These are phyloP conservation scores for Aspergillus hiratsukae DNA, from an alignment of 2,329 filamentous ascomycete species.

Conservation along the genomic window DNA sequence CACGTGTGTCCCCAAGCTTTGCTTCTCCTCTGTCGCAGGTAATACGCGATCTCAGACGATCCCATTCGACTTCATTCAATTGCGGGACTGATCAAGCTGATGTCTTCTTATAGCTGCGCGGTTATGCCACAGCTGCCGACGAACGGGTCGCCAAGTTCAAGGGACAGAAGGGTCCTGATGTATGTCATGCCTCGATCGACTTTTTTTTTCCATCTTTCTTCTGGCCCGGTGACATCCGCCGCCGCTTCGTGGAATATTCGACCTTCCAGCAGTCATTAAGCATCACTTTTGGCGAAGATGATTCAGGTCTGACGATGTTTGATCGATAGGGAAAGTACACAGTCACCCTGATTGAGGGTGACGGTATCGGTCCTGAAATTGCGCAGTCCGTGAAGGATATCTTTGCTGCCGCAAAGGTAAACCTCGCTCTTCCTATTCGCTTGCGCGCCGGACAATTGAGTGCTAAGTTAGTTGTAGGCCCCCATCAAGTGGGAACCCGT, in stretches of 20 bases:
- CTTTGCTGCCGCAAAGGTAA: slow-evolving; percentile 87
- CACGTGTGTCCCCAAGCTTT: slow-evolving; percentile 46
- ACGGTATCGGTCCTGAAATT: slow-evolving; percentile 98
- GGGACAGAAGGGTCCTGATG: slow-evolving; percentile 81
- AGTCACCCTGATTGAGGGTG: slow-evolving; percentile 96
- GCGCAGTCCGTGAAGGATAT: slow-evolving; percentile 98
- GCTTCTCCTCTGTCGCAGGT: slow-evolving; percentile 55
- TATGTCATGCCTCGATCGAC: slow-evolving; percentile 48
- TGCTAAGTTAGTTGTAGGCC: slow-evolving; percentile 52
- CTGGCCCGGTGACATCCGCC: slow-evolving; percentile 25
- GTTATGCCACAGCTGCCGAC: slow-evolving; percentile 50
- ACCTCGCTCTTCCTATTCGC: slow-evolving; percentile 1
- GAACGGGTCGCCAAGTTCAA: slow-evolving; percentile 88
- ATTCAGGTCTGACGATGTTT: slow-evolving; percentile 11
- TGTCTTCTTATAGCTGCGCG: slow-evolving; percentile 51
- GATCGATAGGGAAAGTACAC: slow-evolving; percentile 77
- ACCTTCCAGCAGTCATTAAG: background rate
- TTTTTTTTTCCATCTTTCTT: slow-evolving; percentile 17
- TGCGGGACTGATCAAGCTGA: slow-evolving; percentile 17
- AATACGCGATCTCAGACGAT: slow-evolving; percentile 27
- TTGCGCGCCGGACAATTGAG: slow-evolving; percentile 4
- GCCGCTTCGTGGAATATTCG: background rate
- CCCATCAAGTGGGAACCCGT: slow-evolving; percentile 96
- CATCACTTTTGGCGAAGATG: background rate
- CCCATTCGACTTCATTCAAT: slow-evolving; percentile 6